Percentiles rank a stretch among this genome's conserved stretches.
phyloP scores from a whole-genome alignment of 768 basidiomycete species.

The Hirschioporus abietinus region DNA sequence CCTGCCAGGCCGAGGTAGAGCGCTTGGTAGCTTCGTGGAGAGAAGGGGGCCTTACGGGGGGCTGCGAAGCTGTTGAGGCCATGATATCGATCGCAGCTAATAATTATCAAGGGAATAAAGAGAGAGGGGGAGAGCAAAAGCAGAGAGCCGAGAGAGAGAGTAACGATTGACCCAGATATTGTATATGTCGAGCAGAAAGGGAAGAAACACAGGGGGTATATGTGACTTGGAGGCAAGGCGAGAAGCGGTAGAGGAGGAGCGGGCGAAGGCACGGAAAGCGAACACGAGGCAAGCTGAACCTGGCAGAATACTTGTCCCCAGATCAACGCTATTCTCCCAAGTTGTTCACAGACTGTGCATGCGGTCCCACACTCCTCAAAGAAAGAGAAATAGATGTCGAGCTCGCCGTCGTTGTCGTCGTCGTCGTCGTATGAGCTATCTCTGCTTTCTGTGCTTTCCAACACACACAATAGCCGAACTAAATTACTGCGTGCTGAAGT shows the following conservation, averaged over 20 bases:
- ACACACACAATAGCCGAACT: neutral
- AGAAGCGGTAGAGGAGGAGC: neutral
- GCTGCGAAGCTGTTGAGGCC: slow-evolving; percentile 8
- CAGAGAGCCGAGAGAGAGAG: neutral
- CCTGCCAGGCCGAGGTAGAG: slow-evolving; percentile 73
- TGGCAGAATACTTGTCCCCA: neutral
- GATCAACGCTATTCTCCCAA: neutral
- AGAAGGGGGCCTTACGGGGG: slow-evolving; percentile 36
- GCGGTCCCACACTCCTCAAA: neutral
- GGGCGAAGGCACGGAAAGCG: neutral
- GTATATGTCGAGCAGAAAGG: neutral
- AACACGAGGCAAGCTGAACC: slow-evolving; percentile 3
- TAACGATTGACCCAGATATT: neutral
- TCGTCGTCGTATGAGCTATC: neutral
- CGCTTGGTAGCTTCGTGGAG: slow-evolving; percentile 60
- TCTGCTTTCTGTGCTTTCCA: neutral
- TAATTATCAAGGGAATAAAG: neutral
- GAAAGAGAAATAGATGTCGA: neutral
- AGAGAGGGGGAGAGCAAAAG: neutral
- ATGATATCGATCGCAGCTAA: slow-evolving; percentile 1
- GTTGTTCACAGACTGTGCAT: neutral
- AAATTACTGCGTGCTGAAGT: neutral
- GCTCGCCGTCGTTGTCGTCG: neutral
- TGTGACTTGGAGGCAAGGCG: slow-evolving; percentile 3
- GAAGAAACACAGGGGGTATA: neutral